A percentile compares a stretch with the other conserved stretches of the same genome.
These are phyloP conservation scores for Chrysoporthe puriensis DNA, from an alignment of 2,329 filamentous ascomycete species.

Conservation along the genomic window DNA sequence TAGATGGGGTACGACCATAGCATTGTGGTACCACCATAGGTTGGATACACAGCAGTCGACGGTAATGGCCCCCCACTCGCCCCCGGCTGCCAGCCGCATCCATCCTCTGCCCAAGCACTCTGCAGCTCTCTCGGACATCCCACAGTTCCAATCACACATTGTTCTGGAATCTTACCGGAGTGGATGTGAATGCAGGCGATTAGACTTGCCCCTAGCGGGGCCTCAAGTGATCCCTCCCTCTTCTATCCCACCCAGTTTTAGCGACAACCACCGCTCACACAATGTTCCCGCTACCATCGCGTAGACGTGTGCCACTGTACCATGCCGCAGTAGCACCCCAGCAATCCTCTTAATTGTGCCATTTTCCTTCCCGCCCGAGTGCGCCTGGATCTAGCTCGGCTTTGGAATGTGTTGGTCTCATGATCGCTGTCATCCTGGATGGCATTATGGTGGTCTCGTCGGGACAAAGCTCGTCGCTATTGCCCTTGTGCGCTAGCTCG, in stretches of 20 bases:
- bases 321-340: neutral
- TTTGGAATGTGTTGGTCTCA: neutral
- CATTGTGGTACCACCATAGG: neutral
- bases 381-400: neutral
- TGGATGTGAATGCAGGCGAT: conserved; percentile 1
- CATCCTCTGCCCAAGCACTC: conserved; percentile 3
- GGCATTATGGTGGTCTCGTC: neutral
- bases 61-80: neutral
- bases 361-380: neutral
- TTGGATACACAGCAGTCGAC: neutral
- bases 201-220: neutral
- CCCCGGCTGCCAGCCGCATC: neutral
- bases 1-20: neutral
- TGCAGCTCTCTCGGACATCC: neutral
- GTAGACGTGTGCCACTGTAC: neutral
- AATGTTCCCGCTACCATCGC: neutral
- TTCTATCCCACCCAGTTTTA: neutral
- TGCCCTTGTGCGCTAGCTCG: neutral
- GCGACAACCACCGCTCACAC: conserved; percentile 3
- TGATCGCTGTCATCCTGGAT: neutral
- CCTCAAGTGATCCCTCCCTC: neutral
- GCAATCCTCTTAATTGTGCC: neutral
- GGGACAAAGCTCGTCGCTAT: neutral
- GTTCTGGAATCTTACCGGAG: conserved; percentile 12
- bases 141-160: neutral